Evolutionary conservation across 2,329 filamentous ascomycete species (phyloP).

Genomic region (Trichoderma sp.): DNA sequence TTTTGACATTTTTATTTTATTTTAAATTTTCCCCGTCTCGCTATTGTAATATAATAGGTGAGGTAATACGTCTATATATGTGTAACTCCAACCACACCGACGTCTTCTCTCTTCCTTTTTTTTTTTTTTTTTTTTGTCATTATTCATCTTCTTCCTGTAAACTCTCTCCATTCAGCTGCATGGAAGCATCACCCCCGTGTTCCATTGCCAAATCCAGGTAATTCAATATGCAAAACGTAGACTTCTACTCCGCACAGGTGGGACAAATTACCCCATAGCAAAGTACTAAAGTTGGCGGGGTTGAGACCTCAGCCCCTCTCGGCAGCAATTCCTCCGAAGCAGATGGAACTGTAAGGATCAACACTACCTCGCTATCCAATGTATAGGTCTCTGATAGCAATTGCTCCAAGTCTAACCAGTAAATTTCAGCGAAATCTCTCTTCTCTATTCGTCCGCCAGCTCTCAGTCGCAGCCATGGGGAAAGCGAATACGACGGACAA

Average conservation of each 20-base stretch:
- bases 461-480: conserved; percentile 28
- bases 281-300: neutral
- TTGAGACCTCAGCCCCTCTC: neutral
- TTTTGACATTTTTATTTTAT: too few relatives aligned
- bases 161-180: too few relatives aligned
- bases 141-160: too few relatives aligned
- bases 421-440: neutral
- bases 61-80: too few relatives aligned
- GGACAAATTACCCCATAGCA: neutral
- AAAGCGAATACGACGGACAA: conserved; percentile 72
- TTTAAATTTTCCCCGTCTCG: too few relatives aligned
- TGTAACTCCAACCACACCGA: too few relatives aligned
- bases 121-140: neutral
- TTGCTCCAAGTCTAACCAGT: neutral
- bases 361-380: neutral
- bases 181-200: neutral
- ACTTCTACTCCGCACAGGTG: neutral
- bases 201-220: neutral
- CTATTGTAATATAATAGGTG: too few relatives aligned
- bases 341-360: neutral
- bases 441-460: neutral
- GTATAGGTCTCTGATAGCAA: neutral
- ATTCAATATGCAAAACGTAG: neutral
- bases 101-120: too few relatives aligned
- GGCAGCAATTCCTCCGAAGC: neutral